Evolutionary conservation across 768 basidiomycete genomes (phyloP).

Genomic region (Phlebiopsis gigantea): DNA sequence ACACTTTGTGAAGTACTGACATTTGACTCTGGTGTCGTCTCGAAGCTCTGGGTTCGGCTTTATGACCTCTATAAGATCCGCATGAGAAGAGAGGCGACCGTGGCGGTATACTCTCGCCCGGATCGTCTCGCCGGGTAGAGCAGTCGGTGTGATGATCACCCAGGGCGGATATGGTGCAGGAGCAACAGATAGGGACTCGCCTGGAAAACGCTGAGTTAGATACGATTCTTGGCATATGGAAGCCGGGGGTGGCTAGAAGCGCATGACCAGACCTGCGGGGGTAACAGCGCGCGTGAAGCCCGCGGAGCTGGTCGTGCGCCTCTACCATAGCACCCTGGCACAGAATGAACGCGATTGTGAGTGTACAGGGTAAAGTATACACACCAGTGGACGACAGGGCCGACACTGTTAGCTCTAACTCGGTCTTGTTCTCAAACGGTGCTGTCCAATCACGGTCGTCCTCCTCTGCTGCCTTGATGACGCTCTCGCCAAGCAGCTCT

Average conservation of each 20-base stretch:
- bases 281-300: background rate
- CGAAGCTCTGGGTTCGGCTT: constrained; percentile 59
- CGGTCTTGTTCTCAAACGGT: constrained; percentile 55
- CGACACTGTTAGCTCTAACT: constrained; percentile 59
- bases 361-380: constrained; percentile 14
- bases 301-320: background rate
- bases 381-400: constrained; percentile 59
- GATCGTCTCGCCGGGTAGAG: constrained; percentile 78
- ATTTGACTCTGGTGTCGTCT: constrained; percentile 60
- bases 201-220: constrained; percentile 29
- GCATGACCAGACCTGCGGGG: background rate
- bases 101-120: constrained; percentile 68
- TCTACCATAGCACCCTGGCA: background rate
- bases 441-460: constrained; percentile 49
- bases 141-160: constrained; percentile 81
- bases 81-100: constrained; percentile 66
- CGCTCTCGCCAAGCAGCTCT: constrained; percentile 56
- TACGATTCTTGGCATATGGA: background rate
- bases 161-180: constrained; percentile 52
- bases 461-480: constrained; percentile 43
- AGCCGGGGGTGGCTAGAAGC: background rate
- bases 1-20: constrained; percentile 86
- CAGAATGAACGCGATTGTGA: background rate
- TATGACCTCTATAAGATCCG: constrained; percentile 65
- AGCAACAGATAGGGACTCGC: constrained; percentile 60